Evolutionary conservation across 2,329 filamentous ascomycete genomes (phyloP), one percentile per base, ranked within the genome.

Genomic region (Paracamarosporium sp.): DNA sequence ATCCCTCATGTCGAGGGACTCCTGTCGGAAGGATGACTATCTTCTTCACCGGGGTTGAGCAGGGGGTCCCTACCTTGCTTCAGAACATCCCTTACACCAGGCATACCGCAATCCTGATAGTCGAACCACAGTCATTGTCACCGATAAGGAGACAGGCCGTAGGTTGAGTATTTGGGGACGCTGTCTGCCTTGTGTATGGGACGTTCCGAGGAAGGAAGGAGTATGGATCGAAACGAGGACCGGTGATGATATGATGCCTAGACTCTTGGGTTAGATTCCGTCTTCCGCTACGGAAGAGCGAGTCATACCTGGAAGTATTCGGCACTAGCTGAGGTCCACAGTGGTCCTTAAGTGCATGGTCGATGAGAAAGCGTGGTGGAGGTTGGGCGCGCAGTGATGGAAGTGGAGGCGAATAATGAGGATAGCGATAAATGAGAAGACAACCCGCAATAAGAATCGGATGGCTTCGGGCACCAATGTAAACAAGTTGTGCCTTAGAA

Each of bases 251-350:
- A 59, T 56, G 28, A 55, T 59, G 53, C 57, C 57, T 59, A 59
- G 47, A 59, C 35, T 59, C 35, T 41, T 53, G 50, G 53, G 50
- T 59, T 53, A 59, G 53, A 59, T 52, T 59, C 36, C 30, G 41
- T 59, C 53, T 59, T 59, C 53, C 48, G 56, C 43, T 56, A 47
- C 53, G 45, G 57, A 59, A 56, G 57, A 59, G 53, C 46, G 47
- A 59, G 53, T 56, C 53, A 51, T 52, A 56, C 53, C 53, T 50
- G 53, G 57, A 41, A 50, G 40, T 44, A 53, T 31, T 56, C 48
- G 53, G 57, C 57, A 59, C 57, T 59, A 59, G 53, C 57, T 59
- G 57, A 59, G 57, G 57, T 59, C 57, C 53, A 56, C 44, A 56
- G 57, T 59, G 53, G 48, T 59, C 57, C 41, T 59, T 53, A 45